Conservation (phyloP, 371 early-diverging fungal species). For the Mortierella sp. region DNA sequence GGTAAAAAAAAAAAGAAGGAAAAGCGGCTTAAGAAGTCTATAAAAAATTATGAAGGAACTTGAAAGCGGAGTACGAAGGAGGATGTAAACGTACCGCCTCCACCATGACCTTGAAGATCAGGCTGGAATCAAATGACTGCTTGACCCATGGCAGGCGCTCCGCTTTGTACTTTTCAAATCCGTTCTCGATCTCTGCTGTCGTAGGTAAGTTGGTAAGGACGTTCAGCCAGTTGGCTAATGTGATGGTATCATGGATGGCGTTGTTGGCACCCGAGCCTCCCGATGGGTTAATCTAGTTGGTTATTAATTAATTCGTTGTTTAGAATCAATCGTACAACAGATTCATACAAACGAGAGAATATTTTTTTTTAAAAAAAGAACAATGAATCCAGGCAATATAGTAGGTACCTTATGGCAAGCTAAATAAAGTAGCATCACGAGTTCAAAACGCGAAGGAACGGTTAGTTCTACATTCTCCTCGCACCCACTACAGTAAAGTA, state of each 20-base stretch:
- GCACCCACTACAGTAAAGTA: too few species aligned
- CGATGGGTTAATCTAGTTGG: neutral
- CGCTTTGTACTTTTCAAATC: conserved; percentile 13
- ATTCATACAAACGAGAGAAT: too few species aligned
- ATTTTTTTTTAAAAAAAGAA: too few species aligned
- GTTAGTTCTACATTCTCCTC: conserved; percentile 4
- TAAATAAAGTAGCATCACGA: neutral
- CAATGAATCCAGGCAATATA: too few species aligned
- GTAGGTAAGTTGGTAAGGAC: conserved; percentile 33
- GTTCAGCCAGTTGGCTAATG: conserved; percentile 37
- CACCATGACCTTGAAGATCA: neutral
- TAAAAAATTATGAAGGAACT: neutral
- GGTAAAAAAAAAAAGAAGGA: neutral
- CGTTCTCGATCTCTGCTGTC: conserved; percentile 18
- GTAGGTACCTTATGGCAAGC: conserved; percentile 54
- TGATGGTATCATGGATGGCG: conserved; percentile 39
- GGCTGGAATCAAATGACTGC: neutral
- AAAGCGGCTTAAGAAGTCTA: neutral
- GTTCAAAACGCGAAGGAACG: neutral
- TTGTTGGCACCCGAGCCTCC: conserved; percentile 30
- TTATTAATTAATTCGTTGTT: neutral
- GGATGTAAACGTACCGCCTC: neutral
- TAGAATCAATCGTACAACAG: too few species aligned
- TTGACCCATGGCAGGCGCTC: conserved; percentile 10
- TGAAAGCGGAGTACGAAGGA: neutral